Conservation (phyloP, 805 yeast genomes). For the Kazachstania taianensis region DNA sequence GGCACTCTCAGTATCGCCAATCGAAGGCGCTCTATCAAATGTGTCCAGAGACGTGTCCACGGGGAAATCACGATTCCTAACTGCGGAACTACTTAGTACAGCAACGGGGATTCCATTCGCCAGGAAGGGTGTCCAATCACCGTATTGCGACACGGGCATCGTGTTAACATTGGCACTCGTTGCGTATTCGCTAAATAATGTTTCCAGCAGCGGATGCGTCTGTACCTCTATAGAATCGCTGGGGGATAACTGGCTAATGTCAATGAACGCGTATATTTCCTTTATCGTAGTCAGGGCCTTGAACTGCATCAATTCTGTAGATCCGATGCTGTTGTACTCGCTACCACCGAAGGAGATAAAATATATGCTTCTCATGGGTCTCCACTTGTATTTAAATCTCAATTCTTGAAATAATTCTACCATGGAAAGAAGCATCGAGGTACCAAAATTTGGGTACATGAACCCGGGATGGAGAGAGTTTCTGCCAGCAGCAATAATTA, state of each 20-base stretch:
- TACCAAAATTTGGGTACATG: conserved; percentile 57
- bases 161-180: conserved; percentile 11
- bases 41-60: conserved; percentile 60
- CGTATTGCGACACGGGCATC: conserved; percentile 31
- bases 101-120: conserved; percentile 38
- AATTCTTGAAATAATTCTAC: conserved; percentile 57
- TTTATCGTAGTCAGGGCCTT: conserved; percentile 40
- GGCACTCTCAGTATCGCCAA: conserved; percentile 13
- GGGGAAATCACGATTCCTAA: conserved; percentile 34
- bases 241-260: conserved; percentile 38
- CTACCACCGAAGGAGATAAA: conserved; percentile 78
- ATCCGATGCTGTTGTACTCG: conserved; percentile 70
- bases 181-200: conserved; percentile 3
- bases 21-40: conserved; percentile 38
- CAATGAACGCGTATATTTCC: conserved; percentile 61
- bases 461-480: conserved; percentile 72
- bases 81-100: conserved; percentile 11
- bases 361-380: conserved; percentile 70
- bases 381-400: conserved; percentile 58
- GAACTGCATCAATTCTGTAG: conserved; percentile 60
- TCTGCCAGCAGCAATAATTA: conserved; percentile 71
- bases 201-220: conserved; percentile 52
- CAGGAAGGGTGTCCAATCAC: conserved; percentile 60
- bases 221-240: conserved; percentile 39
- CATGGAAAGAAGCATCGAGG: conserved; percentile 58